A percentile compares a stretch with the other conserved stretches of the same genome.
phyloP scores from a whole-genome alignment of 2,329 filamentous ascomycete genomes.

The Hymenoscyphus scutula region DNA sequence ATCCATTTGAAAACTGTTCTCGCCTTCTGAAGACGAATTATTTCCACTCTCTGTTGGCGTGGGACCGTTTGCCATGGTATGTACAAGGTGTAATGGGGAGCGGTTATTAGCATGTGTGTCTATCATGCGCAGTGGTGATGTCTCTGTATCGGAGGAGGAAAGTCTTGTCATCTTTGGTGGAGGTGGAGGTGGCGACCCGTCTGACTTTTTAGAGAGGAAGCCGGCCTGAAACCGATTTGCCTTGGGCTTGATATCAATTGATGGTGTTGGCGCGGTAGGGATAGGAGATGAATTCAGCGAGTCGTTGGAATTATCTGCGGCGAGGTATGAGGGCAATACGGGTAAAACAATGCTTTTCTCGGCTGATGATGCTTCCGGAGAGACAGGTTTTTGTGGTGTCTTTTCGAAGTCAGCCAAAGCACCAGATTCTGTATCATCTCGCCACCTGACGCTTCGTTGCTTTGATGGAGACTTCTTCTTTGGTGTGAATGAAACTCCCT shows the following conservation, averaged over 20 bases:
- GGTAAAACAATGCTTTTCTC: slow-evolving; percentile 45
- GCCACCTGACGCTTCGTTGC: slow-evolving; percentile 78
- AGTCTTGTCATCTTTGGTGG: slow-evolving; percentile 54
- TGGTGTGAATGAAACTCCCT: slow-evolving; percentile 78
- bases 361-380: slow-evolving; percentile 53
- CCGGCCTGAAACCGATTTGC: slow-evolving; percentile 83
- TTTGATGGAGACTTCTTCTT: slow-evolving; percentile 71
- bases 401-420: slow-evolving; percentile 87
- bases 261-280: slow-evolving; percentile 55
- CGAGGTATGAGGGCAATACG: slow-evolving; percentile 53
- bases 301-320: slow-evolving; percentile 38
- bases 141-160: slow-evolving; percentile 54
- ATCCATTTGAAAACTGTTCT: slow-evolving; percentile 32
- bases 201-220: slow-evolving; percentile 68
- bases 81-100: slow-evolving; percentile 40
- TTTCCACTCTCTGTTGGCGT: slow-evolving; percentile 36
- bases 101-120: slow-evolving; percentile 50
- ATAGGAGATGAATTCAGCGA: slow-evolving; percentile 51
- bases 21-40: slow-evolving; percentile 36
- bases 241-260: slow-evolving; percentile 61
- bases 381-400: slow-evolving; percentile 71
- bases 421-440: slow-evolving; percentile 84
- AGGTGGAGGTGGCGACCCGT: slow-evolving; percentile 57
- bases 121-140: slow-evolving; percentile 54
- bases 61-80: slow-evolving; percentile 26